Conservation (phyloP, 768 basidiomycete species). For the Roridomyces roridus region DNA sequence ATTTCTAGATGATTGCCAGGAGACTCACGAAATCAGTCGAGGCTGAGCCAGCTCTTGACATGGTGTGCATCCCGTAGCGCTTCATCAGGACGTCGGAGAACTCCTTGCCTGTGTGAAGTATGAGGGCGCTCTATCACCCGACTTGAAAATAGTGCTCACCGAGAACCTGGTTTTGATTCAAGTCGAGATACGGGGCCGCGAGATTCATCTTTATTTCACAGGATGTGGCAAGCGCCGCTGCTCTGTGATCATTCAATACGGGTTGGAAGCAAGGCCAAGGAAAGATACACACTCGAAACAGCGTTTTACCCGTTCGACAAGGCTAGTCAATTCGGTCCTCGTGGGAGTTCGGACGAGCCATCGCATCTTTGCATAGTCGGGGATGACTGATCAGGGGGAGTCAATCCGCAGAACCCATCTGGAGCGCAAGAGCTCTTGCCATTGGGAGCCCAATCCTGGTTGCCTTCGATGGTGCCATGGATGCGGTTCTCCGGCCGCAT, state of each 20-base stretch:
- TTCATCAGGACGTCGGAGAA: slow-evolving; percentile 53
- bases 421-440: slow-evolving; percentile 48
- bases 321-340: slow-evolving; percentile 54
- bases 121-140: background rate
- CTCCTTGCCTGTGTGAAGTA: slow-evolving; percentile 48
- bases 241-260: slow-evolving; percentile 46
- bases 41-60: slow-evolving; percentile 46
- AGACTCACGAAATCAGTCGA: slow-evolving; percentile 81
- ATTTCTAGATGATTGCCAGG: slow-evolving; percentile 3
- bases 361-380: slow-evolving; percentile 78
- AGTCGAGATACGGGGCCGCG: slow-evolving; percentile 55
- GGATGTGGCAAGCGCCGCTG: slow-evolving; percentile 67
- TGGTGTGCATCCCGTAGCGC: slow-evolving; percentile 46
- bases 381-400: no score
- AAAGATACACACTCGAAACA: slow-evolving; percentile 69
- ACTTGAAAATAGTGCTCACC: slow-evolving; percentile 41
- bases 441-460: slow-evolving; percentile 66
- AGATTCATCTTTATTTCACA: slow-evolving; percentile 55
- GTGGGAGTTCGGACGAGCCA: slow-evolving; percentile 78
- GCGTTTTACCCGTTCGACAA: slow-evolving; percentile 64
- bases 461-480: slow-evolving; percentile 77
- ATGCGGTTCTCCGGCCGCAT: slow-evolving; percentile 82
- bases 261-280: background rate
- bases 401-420: no score
- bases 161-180: slow-evolving; percentile 63